Evolutionary conservation across 2,329 filamentous ascomycete species (phyloP).

Genomic region (Talaromyces sp.): DNA sequence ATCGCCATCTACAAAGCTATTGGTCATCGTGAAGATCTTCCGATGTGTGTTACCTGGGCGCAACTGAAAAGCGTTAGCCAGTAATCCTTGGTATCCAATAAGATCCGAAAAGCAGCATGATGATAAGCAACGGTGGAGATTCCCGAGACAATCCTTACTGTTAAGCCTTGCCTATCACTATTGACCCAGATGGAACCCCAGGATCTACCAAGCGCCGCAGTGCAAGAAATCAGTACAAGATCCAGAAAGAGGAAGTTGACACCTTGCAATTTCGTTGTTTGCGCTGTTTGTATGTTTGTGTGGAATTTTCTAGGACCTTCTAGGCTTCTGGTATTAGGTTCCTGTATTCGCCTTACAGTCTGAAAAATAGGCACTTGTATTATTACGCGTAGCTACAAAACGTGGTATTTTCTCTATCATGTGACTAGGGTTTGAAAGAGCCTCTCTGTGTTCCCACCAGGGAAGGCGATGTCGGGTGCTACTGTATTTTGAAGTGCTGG

Average conservation of each 20-base stretch:
- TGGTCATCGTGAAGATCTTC: background rate
- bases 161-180: background rate
- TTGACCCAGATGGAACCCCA: background rate
- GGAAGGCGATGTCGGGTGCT: too few relatives aligned
- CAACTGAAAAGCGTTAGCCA: background rate
- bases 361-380: background rate
- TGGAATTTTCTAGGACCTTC: background rate
- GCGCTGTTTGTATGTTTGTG: background rate
- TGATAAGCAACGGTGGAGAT: background rate
- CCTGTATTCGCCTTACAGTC: background rate
- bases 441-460: too few relatives aligned
- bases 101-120: background rate
- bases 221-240: background rate
- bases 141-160: background rate
- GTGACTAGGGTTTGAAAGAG: too few relatives aligned
- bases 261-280: background rate
- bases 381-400: background rate
- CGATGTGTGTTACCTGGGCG: background rate
- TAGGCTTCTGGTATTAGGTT: background rate
- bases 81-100: background rate
- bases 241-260: background rate
- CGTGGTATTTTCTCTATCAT: background rate
- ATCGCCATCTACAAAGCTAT: background rate
- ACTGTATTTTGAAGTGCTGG: too few relatives aligned
- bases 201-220: background rate